phyloP scores from a whole-genome alignment of 2,329 filamentous ascomycete species.

The Passalora sequoiae region DNA sequence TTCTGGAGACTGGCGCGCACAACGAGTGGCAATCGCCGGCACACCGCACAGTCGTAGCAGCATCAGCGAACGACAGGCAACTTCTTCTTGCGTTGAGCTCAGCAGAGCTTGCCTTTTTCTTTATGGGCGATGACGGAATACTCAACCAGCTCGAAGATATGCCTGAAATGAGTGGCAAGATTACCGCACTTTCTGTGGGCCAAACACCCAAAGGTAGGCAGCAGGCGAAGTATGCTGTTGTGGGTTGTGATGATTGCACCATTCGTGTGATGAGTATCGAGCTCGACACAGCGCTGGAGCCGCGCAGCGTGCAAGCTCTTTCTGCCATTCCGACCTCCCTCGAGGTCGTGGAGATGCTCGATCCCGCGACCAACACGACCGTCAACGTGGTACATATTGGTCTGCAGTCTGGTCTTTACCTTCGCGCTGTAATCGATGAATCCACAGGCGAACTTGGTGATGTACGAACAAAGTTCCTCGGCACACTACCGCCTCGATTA shows the following conservation, averaged over 20 bases:
- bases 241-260: conserved; percentile 94
- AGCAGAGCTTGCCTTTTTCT: conserved; percentile 95
- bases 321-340: conserved; percentile 85
- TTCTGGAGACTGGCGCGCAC: conserved; percentile 67
- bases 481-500: conserved; percentile 80
- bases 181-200: conserved; percentile 89
- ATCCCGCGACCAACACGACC: conserved; percentile 81
- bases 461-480: conserved; percentile 88
- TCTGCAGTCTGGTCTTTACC: conserved; percentile 89
- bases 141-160: conserved; percentile 71
- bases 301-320: conserved; percentile 88
- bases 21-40: conserved; percentile 93
- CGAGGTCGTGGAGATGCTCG: conserved; percentile 90
- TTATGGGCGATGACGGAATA: conserved; percentile 91
- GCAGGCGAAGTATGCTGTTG: conserved; percentile 86
- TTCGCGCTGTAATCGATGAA: conserved; percentile 90
- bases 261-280: conserved; percentile 62
- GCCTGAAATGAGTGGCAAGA: conserved; percentile 89
- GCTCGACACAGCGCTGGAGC: conserved; percentile 76
- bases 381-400: conserved; percentile 95
- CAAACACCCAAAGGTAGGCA: conserved; percentile 85
- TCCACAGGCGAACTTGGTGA: conserved; percentile 93
- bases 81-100: conserved; percentile 91
- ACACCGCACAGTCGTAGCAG: conserved; percentile 91
- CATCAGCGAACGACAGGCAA: conserved; percentile 87